A percentile compares a stretch with the other conserved stretches of the same genome.
phyloP scores from a whole-genome alignment of 805 yeast species.

The Citeromyces matritensis region DNA sequence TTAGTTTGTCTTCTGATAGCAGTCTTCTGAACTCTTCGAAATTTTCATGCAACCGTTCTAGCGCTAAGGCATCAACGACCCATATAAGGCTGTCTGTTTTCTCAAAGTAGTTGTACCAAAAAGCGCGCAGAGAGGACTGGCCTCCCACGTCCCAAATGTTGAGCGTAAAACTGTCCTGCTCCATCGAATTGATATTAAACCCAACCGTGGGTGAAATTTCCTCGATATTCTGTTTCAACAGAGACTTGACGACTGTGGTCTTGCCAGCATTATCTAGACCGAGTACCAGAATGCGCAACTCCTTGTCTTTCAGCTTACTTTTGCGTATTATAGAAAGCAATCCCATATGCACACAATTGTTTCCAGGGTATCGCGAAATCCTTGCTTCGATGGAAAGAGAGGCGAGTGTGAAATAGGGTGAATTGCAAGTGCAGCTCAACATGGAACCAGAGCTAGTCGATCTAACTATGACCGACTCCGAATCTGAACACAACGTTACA shows the following conservation, averaged over 20 bases:
- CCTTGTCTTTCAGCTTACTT: conserved; percentile 69
- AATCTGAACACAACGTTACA: too few relatives aligned
- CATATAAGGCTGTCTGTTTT: conserved; percentile 65
- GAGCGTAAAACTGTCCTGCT: conserved; percentile 20
- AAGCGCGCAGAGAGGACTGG: conserved; percentile 65
- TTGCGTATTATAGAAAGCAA: conserved; percentile 65
- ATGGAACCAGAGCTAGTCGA: too few relatives aligned
- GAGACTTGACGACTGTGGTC: conserved; percentile 58
- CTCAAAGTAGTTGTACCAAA: conserved; percentile 91
- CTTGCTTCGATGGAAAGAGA: too few relatives aligned
- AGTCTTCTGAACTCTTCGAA: conserved; percentile 47
- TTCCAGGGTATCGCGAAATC: too few relatives aligned
- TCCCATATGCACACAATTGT: conserved; percentile 39
- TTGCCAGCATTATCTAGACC: conserved; percentile 92
- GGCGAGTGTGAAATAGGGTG: too few relatives aligned
- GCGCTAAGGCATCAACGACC: conserved; percentile 65
- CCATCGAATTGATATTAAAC: conserved; percentile 53
- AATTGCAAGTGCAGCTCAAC: too few relatives aligned
- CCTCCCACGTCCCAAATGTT: conserved; percentile 88
- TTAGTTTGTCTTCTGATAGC: conserved; percentile 50
- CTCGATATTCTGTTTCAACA: conserved; percentile 32
- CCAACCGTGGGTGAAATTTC: conserved; percentile 85
- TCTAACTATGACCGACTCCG: too few relatives aligned
- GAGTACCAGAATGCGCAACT: conserved; percentile 56
- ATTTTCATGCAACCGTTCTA: conserved; percentile 51